Evolutionary conservation across 2,329 filamentous ascomycete genomes (phyloP).

Genomic region (Epichloe coenophiala): DNA sequence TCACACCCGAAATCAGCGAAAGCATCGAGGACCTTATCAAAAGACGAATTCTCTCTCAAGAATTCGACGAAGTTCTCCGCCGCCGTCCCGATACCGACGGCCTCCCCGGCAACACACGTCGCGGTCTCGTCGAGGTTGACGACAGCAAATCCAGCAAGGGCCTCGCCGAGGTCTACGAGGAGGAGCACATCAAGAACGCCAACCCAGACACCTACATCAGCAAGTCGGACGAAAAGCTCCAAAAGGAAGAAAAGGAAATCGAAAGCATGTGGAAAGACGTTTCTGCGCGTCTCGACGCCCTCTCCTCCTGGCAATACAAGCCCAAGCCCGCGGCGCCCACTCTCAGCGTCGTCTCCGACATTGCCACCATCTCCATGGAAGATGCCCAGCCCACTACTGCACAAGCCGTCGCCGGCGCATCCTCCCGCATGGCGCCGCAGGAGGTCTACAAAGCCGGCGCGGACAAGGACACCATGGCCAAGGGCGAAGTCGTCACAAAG

Average conservation of each 20-base stretch:
- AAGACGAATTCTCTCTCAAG: slow-evolving; percentile 72
- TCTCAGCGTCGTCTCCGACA: slow-evolving; percentile 77
- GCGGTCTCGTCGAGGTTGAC: slow-evolving; percentile 68
- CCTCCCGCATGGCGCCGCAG: slow-evolving; percentile 77
- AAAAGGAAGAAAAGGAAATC: slow-evolving; percentile 73
- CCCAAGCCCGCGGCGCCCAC: slow-evolving; percentile 72
- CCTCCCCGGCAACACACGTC: slow-evolving; percentile 44
- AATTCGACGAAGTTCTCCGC: slow-evolving; percentile 84
- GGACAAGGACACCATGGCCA: slow-evolving; percentile 47
- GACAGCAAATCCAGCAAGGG: slow-evolving; percentile 79
- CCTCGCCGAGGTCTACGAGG: slow-evolving; percentile 86
- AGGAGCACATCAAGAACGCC: slow-evolving; percentile 67
- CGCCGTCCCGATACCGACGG: slow-evolving; percentile 63
- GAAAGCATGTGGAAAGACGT: slow-evolving; percentile 72
- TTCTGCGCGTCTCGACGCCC: slow-evolving; percentile 66
- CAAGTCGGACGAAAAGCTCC: slow-evolving; percentile 67
- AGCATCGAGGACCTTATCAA: slow-evolving; percentile 91
- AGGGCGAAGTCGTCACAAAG: slow-evolving; percentile 64
- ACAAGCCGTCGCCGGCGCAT: slow-evolving; percentile 52
- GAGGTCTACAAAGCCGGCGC: slow-evolving; percentile 82
- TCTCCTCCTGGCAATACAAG: slow-evolving; percentile 92
- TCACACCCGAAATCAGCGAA: slow-evolving; percentile 82
- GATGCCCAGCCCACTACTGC: slow-evolving; percentile 81
- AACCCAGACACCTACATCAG: slow-evolving; percentile 72
- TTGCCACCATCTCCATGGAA: slow-evolving; percentile 87